Conservation (phyloP, 371 early-diverging fungal genomes). For the Phascolomyces articulosus region DNA sequence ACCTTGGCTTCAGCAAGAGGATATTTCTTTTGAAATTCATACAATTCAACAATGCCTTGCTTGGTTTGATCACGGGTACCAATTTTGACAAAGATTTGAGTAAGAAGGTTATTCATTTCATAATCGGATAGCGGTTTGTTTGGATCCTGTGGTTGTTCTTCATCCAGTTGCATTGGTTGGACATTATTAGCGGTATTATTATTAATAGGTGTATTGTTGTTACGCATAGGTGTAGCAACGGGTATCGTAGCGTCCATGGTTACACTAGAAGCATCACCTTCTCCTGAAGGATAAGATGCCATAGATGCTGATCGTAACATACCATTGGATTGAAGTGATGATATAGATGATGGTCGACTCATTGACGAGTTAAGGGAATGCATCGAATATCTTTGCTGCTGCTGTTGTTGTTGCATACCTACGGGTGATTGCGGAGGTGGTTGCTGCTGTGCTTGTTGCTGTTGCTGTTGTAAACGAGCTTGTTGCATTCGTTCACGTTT, state of each 20-base stretch:
- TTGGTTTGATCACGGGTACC: slow-evolving; percentile 76
- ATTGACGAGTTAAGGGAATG: slow-evolving; percentile 34
- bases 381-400: slow-evolving; percentile 11
- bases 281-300: slow-evolving; percentile 22
- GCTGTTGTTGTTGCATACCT: not conserved
- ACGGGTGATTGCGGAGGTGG: slow-evolving; percentile 13
- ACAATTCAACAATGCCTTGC: slow-evolving; percentile 77
- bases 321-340: slow-evolving; percentile 31
- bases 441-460: slow-evolving; percentile 24
- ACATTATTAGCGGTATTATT: slow-evolving; percentile 6
- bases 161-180: slow-evolving; percentile 42
- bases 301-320: slow-evolving; percentile 32
- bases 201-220: slow-evolving; percentile 1
- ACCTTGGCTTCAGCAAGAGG: slow-evolving; percentile 66
- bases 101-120: slow-evolving; percentile 60
- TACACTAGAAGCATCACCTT: not conserved
- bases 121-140: slow-evolving; percentile 36
- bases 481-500: slow-evolving; percentile 54
- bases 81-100: slow-evolving; percentile 76
- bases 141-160: slow-evolving; percentile 10
- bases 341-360: slow-evolving; percentile 36
- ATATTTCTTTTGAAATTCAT: slow-evolving; percentile 76
- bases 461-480: slow-evolving; percentile 22
- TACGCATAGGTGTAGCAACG: slow-evolving; percentile 9
- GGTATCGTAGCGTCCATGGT: slow-evolving; percentile 8